Evolutionary conservation across 192 early-diverging fungal species (phyloP), one percentile per base, ranked within the genome.

Genomic region (Coemansia sp.): DNA sequence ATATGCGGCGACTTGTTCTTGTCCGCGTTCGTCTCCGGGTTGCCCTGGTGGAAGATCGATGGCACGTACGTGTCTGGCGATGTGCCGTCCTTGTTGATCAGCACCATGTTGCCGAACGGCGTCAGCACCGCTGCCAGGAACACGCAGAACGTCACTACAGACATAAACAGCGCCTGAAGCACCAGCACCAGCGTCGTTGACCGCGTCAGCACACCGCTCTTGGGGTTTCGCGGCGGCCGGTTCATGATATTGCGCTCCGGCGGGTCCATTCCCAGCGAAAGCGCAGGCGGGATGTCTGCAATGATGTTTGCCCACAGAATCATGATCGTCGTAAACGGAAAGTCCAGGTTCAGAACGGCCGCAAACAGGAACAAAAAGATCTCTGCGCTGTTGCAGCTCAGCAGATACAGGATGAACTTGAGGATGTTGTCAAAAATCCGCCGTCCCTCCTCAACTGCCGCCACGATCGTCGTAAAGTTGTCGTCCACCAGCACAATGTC

Each of bases 261-360:
- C 28, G 91, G 91, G 64, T 99, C 97, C 36, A 97, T 85, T 48
- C 96, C 96, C 57, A 99, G 85, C 9, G 95, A 93, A 85, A 98
- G 90, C 1, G 97, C 94, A 41, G 97, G 96, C 37, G 97, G 97
- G 20, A 98, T 90, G 85, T 98, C 96, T 59, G 96, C 95, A 75
- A 98, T 95, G 51, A 99, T 97, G 78, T 99, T 99, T 5, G 96
- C 95, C 92, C 92, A 96, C 54, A 98, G 83, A 81, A 98, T 96
- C 90, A 94, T 92, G 51, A 96, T 96, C 1, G 90, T 94, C 2
- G 95, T 92, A 61, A 97, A 95, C 0, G 96, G 96, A 36, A 92
- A 72, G 1, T 90, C 89, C n/a, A 93, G 76, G 72, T 95, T 91
- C 48, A 90, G 81, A 51, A 88, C 76, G 0, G 95, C 68, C 32